Percentiles rank a stretch among this genome's conserved stretches.
Evolutionary conservation across 1,284 basidiomycete species (phyloP).

Genomic region (Malassezia japonica): DNA sequence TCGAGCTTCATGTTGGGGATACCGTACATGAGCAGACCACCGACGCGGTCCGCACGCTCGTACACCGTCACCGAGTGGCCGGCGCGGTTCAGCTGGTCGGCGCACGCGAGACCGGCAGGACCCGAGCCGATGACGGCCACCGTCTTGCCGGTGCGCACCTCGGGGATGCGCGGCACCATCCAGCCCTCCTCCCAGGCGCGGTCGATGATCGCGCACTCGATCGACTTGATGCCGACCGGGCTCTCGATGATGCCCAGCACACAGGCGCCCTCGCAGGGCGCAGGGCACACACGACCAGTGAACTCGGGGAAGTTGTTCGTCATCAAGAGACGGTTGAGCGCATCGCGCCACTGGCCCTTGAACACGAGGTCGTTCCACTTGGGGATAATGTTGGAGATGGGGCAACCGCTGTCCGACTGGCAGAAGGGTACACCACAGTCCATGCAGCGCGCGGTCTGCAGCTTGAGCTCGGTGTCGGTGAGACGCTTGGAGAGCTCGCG

Average conservation of each 20-base stretch:
- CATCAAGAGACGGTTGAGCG: constrained; percentile 40
- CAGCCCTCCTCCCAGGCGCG: constrained; percentile 41
- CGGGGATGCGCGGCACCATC: constrained; percentile 39
- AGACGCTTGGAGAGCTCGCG: constrained; percentile 43
- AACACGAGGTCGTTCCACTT: constrained; percentile 48
- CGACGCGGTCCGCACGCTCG: constrained; percentile 42
- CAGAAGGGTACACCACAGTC: constrained; percentile 48
- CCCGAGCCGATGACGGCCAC: constrained; percentile 42
- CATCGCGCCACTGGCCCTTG: constrained; percentile 45
- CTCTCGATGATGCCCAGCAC: constrained; percentile 42
- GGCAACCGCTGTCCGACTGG: constrained; percentile 44
- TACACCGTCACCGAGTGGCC: constrained; percentile 46
- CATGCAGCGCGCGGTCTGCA: constrained; percentile 46
- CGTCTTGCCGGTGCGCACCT: constrained; percentile 44
- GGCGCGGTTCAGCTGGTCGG: constrained; percentile 44
- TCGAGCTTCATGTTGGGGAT: constrained; percentile 48
- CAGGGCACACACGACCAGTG: constrained; percentile 46
- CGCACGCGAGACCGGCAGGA: constrained; percentile 39
- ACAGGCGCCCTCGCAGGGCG: constrained; percentile 45
- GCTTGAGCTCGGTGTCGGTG: constrained; percentile 43
- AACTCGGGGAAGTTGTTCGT: constrained; percentile 48
- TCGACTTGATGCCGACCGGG: constrained; percentile 44
- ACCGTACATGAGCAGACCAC: constrained; percentile 44
- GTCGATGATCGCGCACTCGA: constrained; percentile 47
- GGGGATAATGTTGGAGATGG: constrained; percentile 45